Evolutionary conservation across 2,329 filamentous ascomycete species (phyloP).

Genomic region (Cadophora malorum): DNA sequence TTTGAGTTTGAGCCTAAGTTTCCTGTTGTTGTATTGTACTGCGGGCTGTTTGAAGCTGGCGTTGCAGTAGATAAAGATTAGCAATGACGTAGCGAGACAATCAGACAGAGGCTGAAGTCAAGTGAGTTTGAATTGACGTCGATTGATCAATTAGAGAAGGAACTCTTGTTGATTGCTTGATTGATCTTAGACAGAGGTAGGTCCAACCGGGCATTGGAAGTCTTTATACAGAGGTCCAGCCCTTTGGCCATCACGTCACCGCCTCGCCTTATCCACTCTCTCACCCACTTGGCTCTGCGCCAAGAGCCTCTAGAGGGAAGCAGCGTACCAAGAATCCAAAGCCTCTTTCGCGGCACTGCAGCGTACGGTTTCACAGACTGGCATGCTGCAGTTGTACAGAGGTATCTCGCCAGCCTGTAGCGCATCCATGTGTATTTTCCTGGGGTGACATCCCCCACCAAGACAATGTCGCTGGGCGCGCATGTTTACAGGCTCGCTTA

Average conservation of each 20-base stretch:
- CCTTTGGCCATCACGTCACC: slow-evolving; percentile 5
- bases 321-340: background rate
- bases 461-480: background rate
- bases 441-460: background rate
- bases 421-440: background rate
- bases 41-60: background rate
- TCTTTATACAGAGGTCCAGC: slow-evolving; percentile 3
- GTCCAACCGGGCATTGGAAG: background rate
- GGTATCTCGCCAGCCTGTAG: background rate
- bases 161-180: background rate
- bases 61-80: background rate
- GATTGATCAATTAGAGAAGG: background rate
- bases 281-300: background rate
- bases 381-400: background rate
- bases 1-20: background rate
- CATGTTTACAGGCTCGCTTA: slow-evolving; percentile 4
- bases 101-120: slow-evolving; percentile 1
- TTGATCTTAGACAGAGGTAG: background rate
- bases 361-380: background rate
- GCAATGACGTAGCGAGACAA: background rate
- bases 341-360: background rate
- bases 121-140: background rate
- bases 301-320: background rate
- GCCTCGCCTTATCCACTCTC: slow-evolving; percentile 3
- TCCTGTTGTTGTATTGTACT: background rate